Percentiles rank a stretch among this genome's conserved stretches.
phyloP scores from a whole-genome alignment of 305 asterid genomes.

The Fraxinus greggii region DNA sequence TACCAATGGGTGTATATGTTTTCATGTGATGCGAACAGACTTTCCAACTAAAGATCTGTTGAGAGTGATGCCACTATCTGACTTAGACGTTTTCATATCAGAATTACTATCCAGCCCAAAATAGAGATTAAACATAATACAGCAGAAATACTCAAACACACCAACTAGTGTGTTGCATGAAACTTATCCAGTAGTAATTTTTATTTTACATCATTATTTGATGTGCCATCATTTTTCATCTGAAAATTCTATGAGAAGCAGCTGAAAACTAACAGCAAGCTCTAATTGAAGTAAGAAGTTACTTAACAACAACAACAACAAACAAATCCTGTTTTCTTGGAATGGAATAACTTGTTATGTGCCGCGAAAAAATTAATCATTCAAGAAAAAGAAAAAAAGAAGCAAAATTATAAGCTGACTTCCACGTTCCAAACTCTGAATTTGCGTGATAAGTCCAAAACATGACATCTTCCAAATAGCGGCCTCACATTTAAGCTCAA shows the following conservation, averaged over 20 bases:
- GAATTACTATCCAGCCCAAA: neutral
- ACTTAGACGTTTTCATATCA: neutral
- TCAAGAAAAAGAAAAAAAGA: neutral
- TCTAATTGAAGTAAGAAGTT: neutral
- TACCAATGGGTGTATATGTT: neutral
- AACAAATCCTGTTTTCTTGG: neutral
- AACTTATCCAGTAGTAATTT: neutral
- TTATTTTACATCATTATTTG: neutral
- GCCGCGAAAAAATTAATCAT: neutral
- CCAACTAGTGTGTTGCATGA: neutral
- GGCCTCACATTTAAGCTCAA: neutral
- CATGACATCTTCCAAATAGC: neutral
- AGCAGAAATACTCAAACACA: neutral
- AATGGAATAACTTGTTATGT: neutral
- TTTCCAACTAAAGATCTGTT: neutral
- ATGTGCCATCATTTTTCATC: neutral
- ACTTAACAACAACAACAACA: neutral
- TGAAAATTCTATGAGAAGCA: neutral
- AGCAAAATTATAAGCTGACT: neutral
- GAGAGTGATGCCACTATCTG: neutral
- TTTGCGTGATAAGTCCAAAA: neutral
- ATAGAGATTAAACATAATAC: neutral
- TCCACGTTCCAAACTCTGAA: neutral
- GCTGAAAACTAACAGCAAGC: neutral
- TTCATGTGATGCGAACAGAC: neutral